phyloP scores from a whole-genome alignment of 768 basidiomycete genomes.

The Russula sp. region DNA sequence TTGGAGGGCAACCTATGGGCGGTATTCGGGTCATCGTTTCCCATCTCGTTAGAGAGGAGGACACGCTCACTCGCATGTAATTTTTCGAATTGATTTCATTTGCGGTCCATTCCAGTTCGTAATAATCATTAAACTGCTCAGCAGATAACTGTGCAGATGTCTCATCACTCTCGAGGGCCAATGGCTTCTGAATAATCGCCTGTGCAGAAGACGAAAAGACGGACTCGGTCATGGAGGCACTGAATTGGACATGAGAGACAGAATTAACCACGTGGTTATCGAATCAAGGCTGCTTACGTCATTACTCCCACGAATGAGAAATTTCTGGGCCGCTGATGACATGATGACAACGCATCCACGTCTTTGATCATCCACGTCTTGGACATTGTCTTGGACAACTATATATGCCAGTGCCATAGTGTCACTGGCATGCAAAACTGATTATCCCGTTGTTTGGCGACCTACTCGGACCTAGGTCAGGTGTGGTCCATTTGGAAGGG shows the following conservation, averaged over 20 bases:
- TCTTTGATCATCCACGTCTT: no score
- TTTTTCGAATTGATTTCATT: conserved; percentile 55
- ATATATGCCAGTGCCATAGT: no score
- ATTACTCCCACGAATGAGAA: no score
- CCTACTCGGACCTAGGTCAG: no score
- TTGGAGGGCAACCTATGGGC: conserved; percentile 75
- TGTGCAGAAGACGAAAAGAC: conserved; percentile 58
- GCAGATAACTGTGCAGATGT: conserved; percentile 36
- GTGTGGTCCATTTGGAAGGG: no score
- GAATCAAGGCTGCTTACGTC: no score
- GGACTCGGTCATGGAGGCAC: conserved; percentile 16
- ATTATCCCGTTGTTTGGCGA: no score
- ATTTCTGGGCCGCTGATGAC: no score
- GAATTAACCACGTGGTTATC: conserved; percentile 4
- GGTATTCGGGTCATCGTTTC: not conserved
- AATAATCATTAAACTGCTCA: conserved; percentile 58
- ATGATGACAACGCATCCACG: no score
- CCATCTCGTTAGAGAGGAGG: not conserved
- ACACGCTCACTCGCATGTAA: conserved; percentile 62
- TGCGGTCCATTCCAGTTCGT: conserved; percentile 70
- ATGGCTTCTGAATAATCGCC: conserved; percentile 57
- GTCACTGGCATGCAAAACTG: no score
- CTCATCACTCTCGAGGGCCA: conserved; percentile 47
- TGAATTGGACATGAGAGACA: no score
- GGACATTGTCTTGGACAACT: no score